These are phyloP conservation scores for Vigna radiata DNA, from an alignment of 306 rosid species.

Conservation along the genomic window DNA sequence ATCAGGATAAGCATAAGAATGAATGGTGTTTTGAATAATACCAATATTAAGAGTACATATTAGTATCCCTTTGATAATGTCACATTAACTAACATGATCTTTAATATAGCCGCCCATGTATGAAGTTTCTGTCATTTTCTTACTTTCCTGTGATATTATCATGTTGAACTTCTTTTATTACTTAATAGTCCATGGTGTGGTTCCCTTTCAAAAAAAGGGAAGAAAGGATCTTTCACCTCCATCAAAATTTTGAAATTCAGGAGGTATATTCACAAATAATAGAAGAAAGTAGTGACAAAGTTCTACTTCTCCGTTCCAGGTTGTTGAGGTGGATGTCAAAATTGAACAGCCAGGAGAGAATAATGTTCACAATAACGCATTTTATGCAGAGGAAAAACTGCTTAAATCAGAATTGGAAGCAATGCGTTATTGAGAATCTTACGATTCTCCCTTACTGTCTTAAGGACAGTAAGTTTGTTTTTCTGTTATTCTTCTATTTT, in stretches of 20 bases:
- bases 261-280: not conserved
- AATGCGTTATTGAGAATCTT: too few relatives aligned
- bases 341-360: constrained; percentile 71
- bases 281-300: constrained; percentile 26
- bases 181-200: constrained; percentile 1
- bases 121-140: not conserved
- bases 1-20: not conserved
- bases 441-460: too few relatives aligned
- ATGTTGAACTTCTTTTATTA: constrained; percentile 5
- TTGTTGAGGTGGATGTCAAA: constrained; percentile 72
- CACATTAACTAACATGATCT: constrained; percentile 7
- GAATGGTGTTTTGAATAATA: constrained; percentile 20
- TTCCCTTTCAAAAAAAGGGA: not conserved
- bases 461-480: too few relatives aligned
- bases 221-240: not conserved
- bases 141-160: not conserved
- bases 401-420: constrained; percentile 73
- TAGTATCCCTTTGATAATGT: not conserved
- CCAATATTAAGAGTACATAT: not conserved
- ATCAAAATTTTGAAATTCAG: not conserved
- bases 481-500: too few relatives aligned
- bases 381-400: constrained; percentile 72
- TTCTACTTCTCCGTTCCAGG: constrained; percentile 46
- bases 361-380: constrained; percentile 75
- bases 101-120: not conserved